Conservation (phyloP, 345 rosid species). For the Populus davidiana region DNA sequence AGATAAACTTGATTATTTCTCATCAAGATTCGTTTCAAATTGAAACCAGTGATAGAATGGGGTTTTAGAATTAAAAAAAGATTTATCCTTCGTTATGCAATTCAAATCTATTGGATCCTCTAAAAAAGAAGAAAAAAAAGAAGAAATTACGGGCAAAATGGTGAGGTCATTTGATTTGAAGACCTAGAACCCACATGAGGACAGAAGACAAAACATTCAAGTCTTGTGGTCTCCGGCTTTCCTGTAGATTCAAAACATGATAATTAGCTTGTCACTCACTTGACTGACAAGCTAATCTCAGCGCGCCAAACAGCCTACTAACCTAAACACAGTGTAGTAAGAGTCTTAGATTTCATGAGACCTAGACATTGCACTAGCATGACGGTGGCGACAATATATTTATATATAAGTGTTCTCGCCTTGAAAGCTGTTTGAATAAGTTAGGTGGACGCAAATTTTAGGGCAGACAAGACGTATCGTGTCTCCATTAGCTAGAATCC, state of each 20-base stretch:
- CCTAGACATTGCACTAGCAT: conserved; percentile 16
- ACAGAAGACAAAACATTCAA: neutral
- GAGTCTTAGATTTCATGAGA: conserved; percentile 13
- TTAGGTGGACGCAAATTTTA: neutral
- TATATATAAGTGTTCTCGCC: neutral
- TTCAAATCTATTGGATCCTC: neutral
- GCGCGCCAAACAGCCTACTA: neutral
- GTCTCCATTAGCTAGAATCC: conserved; percentile 1
- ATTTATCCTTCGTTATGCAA: neutral
- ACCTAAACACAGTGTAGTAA: neutral
- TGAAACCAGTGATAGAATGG: neutral
- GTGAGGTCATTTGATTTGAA: neutral
- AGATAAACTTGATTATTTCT: neutral
- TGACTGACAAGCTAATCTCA: neutral
- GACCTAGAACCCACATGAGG: neutral
- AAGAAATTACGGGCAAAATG: neutral
- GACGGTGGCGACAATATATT: conserved; percentile 15
- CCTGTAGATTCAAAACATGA: neutral
- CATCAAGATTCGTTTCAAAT: neutral
- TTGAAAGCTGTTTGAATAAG: no score
- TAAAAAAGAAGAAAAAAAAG: no score
- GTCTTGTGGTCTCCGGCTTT: neutral
- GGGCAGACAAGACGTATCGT: neutral
- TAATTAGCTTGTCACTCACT: neutral
- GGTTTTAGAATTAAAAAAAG: neutral